These are phyloP conservation scores for Boletus huronensis DNA, from an alignment of 768 basidiomycete species.

Conservation along the genomic window DNA sequence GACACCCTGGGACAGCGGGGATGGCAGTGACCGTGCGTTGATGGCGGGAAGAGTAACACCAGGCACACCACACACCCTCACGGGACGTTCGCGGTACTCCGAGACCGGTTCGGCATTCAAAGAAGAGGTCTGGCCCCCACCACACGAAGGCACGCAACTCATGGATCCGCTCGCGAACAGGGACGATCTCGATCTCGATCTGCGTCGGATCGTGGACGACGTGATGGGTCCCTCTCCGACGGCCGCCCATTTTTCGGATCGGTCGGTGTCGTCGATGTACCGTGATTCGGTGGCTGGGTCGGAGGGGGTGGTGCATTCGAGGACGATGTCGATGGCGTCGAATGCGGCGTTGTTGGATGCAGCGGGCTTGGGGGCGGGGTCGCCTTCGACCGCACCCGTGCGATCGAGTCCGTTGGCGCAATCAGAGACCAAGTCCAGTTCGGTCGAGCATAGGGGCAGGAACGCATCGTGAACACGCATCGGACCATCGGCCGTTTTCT, in stretches of 20 bases:
- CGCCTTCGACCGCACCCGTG: not conserved
- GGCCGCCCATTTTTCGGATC: constrained; percentile 19
- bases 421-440: not conserved
- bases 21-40: not conserved
- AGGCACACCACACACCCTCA: not conserved
- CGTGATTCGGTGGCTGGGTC: constrained; percentile 8
- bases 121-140: constrained; percentile 46
- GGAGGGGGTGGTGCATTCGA: constrained; percentile 15
- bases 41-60: not conserved
- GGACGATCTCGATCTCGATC: constrained; percentile 32
- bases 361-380: constrained; percentile 12
- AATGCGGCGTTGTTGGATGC: constrained; percentile 22
- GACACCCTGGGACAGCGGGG: constrained; percentile 13
- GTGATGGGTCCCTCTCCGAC: constrained; percentile 42
- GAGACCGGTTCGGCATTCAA: constrained; percentile 47
- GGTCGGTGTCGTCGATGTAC: constrained; percentile 24
- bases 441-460: not conserved
- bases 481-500: no score
- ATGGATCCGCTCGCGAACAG: constrained; percentile 14
- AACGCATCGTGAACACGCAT: not conserved
- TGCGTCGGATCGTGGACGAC: constrained; percentile 44
- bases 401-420: constrained; percentile 24
- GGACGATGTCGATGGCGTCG: constrained; percentile 21
- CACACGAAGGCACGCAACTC: constrained; percentile 26
- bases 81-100: constrained; percentile 14